These are phyloP conservation scores for Dactylella cylindrospora DNA, from an alignment of 2,329 filamentous ascomycete species.

Conservation along the genomic window DNA sequence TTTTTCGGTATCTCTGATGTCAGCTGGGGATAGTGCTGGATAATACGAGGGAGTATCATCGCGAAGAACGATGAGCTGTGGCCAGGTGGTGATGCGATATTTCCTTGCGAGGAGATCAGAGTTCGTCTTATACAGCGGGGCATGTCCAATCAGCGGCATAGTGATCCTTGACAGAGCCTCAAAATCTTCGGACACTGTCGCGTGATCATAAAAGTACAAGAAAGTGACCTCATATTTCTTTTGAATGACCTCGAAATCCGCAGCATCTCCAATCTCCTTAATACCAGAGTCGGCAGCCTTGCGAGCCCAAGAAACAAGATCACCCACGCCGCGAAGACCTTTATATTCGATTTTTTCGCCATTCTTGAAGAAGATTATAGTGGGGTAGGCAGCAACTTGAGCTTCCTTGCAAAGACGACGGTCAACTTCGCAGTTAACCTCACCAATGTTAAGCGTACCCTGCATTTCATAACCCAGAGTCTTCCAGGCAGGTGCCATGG, in stretches of 20 bases:
- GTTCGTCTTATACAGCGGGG: conserved; percentile 87
- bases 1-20: conserved; percentile 83
- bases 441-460: conserved; percentile 83
- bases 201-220: conserved; percentile 95
- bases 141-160: conserved; percentile 84
- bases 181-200: conserved; percentile 91
- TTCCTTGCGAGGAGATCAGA: conserved; percentile 72
- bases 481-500: conserved; percentile 84
- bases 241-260: conserved; percentile 76
- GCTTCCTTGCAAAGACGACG: conserved; percentile 89
- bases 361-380: conserved; percentile 87
- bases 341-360: conserved; percentile 91
- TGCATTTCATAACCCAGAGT: conserved; percentile 90
- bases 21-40: conserved; percentile 77
- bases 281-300: conserved; percentile 83
- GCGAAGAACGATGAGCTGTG: conserved; percentile 83
- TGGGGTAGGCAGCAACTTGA: conserved; percentile 76
- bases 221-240: conserved; percentile 92
- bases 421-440: conserved; percentile 91
- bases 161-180: conserved; percentile 81
- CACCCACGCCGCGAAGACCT: conserved; percentile 85
- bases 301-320: conserved; percentile 81
- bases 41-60: conserved; percentile 91
- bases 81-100: conserved; percentile 97
- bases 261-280: conserved; percentile 71